Conservation (phyloP, 345 rosid species). For the Eucalyptus pauciflora region DNA sequence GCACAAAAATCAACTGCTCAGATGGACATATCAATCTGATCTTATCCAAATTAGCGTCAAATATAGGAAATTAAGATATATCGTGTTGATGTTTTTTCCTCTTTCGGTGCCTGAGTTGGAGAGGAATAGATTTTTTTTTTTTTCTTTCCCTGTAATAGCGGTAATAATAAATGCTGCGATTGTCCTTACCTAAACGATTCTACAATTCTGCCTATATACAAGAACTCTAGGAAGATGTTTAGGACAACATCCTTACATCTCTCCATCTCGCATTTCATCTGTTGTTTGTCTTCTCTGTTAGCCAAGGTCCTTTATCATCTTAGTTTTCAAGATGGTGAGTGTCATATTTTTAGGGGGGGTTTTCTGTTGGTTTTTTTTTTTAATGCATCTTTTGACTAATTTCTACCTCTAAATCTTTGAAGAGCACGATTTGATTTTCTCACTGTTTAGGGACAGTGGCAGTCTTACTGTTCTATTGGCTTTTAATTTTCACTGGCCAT, state of each 20-base stretch:
- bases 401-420: not conserved
- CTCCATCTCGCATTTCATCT: not conserved
- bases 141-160: not conserved
- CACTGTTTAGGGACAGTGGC: not conserved
- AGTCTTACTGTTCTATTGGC: not conserved
- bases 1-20: not conserved
- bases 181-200: not conserved
- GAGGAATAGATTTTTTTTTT: not conserved
- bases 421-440: not conserved
- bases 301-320: not conserved
- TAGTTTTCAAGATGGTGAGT: not conserved
- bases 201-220: not conserved
- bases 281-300: not conserved
- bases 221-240: not conserved
- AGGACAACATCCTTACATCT: not conserved
- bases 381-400: not conserved
- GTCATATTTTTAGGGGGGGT: not conserved
- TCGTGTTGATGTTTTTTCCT: not conserved
- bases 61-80: not conserved
- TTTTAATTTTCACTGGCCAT: not conserved
- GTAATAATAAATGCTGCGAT: not conserved
- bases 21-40: not conserved
- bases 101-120: not conserved
- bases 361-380: not conserved
- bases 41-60: not conserved